phyloP scores from a whole-genome alignment of 2,329 filamentous ascomycete species.

The Aspergillus transmontanensis region DNA sequence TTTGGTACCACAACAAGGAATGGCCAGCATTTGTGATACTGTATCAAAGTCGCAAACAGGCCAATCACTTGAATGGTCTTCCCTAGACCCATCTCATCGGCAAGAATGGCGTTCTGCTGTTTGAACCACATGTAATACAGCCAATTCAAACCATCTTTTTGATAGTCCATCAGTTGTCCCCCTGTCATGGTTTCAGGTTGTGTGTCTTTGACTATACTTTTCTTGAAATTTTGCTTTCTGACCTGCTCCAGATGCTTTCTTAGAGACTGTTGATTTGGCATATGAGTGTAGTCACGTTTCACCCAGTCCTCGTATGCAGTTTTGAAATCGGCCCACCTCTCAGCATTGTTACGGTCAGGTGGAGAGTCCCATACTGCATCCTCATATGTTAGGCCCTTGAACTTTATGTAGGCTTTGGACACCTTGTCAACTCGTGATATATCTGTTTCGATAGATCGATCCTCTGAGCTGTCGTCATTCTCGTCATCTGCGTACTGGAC shows the following conservation, averaged over 20 bases:
- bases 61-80: conserved; percentile 95
- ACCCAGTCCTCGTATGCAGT: conserved; percentile 86
- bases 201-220: conserved; percentile 64
- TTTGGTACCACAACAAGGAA: conserved; percentile 94
- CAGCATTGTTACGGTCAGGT: conserved; percentile 62
- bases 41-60: conserved; percentile 73
- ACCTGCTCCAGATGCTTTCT: conserved; percentile 69
- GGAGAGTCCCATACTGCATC: conserved; percentile 88
- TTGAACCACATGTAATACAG: conserved; percentile 86
- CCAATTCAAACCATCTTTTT: conserved; percentile 93
- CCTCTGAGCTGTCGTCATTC: conserved; percentile 36
- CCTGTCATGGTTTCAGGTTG: conserved; percentile 76
- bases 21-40: conserved; percentile 77
- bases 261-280: conserved; percentile 58
- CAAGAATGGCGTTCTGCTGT: conserved; percentile 82
- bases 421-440: conserved; percentile 72
- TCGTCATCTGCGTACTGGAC: conserved; percentile 67
- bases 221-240: conserved; percentile 66
- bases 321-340: conserved; percentile 76
- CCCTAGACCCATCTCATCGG: conserved; percentile 97
- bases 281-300: conserved; percentile 72
- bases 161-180: conserved; percentile 89
- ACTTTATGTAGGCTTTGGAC: conserved; percentile 79
- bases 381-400: conserved; percentile 87
- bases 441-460: conserved; percentile 68